These are phyloP conservation scores for Pyrrhoderma lamaoense DNA, from an alignment of 1,284 basidiomycete species.

Conservation along the genomic window DNA sequence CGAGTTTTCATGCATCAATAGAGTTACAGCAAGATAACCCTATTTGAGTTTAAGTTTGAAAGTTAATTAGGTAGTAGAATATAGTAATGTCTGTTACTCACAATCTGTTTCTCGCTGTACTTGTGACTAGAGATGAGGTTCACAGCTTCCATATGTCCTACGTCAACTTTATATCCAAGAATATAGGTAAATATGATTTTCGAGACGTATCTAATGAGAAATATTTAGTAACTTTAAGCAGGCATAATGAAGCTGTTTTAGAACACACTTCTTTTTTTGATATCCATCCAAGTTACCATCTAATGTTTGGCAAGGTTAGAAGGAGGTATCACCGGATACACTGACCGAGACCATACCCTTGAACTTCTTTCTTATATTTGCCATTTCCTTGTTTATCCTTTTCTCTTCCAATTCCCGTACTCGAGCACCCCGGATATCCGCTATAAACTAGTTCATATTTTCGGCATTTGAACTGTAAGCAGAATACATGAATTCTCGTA, in stretches of 20 bases:
- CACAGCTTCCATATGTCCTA: constrained; percentile 99
- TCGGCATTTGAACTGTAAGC: background rate
- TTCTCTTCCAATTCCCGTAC: constrained; percentile 92
- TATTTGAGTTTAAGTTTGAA: constrained; percentile 25
- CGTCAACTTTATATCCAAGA: constrained; percentile 96
- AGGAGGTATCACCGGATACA: background rate
- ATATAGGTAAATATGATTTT: constrained; percentile 99
- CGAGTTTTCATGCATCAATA: constrained; percentile 98
- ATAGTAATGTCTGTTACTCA: constrained; percentile 38
- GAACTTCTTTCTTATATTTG: constrained; percentile 98
- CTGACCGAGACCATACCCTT: constrained; percentile 53
- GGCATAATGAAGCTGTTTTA: constrained; percentile 18
- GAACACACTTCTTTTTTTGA: constrained; percentile 89
- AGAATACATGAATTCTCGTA: background rate
- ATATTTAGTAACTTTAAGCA: constrained; percentile 3
- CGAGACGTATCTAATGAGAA: constrained; percentile 65
- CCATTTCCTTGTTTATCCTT: constrained; percentile 99
- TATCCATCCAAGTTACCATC: constrained; percentile 97
- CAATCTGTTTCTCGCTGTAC: constrained; percentile 99
- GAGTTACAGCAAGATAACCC: constrained; percentile 96
- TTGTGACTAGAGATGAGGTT: constrained; percentile 94
- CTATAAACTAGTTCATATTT: constrained; percentile 75
- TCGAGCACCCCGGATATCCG: constrained; percentile 90
- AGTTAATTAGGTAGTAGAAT: background rate
- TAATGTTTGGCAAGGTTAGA: constrained; percentile 26